Evolutionary conservation across 2,329 filamentous ascomycete genomes (phyloP).

Genomic region (Diaporthe longicolla): DNA sequence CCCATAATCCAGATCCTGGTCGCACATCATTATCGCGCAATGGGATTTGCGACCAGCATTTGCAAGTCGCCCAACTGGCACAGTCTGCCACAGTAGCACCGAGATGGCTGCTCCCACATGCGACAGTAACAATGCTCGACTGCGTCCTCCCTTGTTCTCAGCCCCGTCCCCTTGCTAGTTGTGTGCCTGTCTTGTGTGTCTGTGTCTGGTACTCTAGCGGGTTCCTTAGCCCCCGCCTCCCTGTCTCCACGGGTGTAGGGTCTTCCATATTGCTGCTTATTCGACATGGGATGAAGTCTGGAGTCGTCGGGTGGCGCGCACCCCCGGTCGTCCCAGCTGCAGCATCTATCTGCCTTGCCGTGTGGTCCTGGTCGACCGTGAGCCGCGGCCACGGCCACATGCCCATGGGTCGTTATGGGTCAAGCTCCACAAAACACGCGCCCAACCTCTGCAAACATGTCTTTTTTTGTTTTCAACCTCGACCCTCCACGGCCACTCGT

Average conservation of each 20-base stretch:
- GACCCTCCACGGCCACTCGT: constrained; percentile 34
- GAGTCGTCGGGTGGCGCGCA: not conserved
- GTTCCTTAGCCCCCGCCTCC: not conserved
- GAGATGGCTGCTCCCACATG: constrained; percentile 16
- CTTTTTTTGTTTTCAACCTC: constrained; percentile 31
- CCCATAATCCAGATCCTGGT: constrained; percentile 24
- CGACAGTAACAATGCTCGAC: constrained; percentile 21
- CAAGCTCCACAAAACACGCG: constrained; percentile 35
- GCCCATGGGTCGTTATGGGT: not conserved
- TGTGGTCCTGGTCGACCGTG: not conserved
- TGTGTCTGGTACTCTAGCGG: constrained; percentile 11
- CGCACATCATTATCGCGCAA: constrained; percentile 29
- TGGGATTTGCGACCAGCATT: constrained; percentile 27
- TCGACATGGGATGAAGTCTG: constrained; percentile 37
- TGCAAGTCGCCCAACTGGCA: not conserved
- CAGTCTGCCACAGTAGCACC: constrained; percentile 1
- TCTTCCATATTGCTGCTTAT: constrained; percentile 13
- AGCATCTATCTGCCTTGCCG: not conserved
- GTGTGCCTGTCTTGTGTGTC: no score
- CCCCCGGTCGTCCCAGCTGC: no score
- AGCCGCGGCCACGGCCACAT: constrained; percentile 6
- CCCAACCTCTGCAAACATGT: constrained; percentile 35
- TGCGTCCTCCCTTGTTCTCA: constrained; percentile 13
- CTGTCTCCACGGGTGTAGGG: constrained; percentile 14
- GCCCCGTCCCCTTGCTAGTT: no score